Evolutionary conservation across 257 asterid species (phyloP), one percentile per base, ranked within the genome.

Genomic region (Jacaranda mimosifolia): DNA sequence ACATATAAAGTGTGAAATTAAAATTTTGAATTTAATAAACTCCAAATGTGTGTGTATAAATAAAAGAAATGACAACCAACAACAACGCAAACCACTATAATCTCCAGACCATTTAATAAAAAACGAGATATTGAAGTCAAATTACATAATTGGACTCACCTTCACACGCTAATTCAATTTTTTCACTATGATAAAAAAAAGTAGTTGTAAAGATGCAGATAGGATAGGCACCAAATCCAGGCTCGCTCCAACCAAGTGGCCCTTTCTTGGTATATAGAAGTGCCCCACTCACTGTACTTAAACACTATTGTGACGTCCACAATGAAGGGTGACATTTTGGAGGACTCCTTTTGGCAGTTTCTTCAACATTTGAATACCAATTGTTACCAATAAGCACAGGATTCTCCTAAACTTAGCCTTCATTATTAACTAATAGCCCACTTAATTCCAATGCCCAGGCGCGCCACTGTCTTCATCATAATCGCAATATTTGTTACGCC

Each of bases 281-380:
- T 18, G 60, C 42, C 77, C 79, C 62, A 63, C 80, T 68, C 39
- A 78, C 74, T 74, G 68, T 74, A 68, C 74, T 79, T 59, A 4
- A 63, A 64, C 58, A 63, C 38, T 17, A 43, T 75, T 9, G 46
- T 68, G 70, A 75, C 53, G 75, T 18, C 57, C 67, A 65, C 53
- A 80, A 17, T 58, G 76, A 55, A 73, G 19, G 40, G 58, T 62
- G 83, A 70, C 74, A 10, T 72, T 72, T 78, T 77, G 87, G 83
- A 79, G 75, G 63, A 45, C 73, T 72, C 53, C 56, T 66, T 73
- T 83, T 79, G 84, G 79, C 66, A 57, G 38, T 18, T 52, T 64
- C 67, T 13, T 51, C 36, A 76, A 52, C 39, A 46, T 66, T 40
- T 58, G 70, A 48, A 73, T 53, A 10, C 39, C n/a, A 62, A 21